Conservation (phyloP, 306 rosid genomes). For the Betula pendula region DNA sequence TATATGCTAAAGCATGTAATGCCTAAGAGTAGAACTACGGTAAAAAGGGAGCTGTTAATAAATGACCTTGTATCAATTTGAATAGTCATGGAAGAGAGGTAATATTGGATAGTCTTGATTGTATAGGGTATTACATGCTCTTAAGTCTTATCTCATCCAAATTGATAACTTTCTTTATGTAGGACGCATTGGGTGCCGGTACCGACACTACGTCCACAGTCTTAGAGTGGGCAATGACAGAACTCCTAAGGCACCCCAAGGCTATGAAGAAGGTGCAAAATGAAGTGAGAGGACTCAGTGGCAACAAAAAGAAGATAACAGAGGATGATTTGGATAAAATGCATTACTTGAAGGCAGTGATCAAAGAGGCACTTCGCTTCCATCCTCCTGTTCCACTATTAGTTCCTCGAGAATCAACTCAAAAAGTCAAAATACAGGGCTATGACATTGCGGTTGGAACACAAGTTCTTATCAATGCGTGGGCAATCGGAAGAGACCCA, state of each 20-base stretch:
- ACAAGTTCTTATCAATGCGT: conserved; percentile 34
- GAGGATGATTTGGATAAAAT: conserved; percentile 41
- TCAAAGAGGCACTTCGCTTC: conserved; percentile 44
- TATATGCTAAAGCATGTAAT: no score
- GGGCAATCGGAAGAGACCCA: conserved; percentile 47
- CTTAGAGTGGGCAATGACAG: conserved; percentile 59
- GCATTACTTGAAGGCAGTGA: conserved; percentile 47
- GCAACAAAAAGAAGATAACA: conserved; percentile 20
- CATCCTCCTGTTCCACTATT: conserved; percentile 49
- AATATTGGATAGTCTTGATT: no score
- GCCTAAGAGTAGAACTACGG: no score
- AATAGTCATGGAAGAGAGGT: no score
- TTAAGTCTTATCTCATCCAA: neutral
- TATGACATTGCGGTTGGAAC: conserved; percentile 15
- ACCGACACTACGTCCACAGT: conserved; percentile 44
- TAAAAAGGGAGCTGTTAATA: no score
- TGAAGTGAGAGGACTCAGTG: conserved; percentile 28
- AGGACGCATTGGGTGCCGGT: conserved; percentile 24
- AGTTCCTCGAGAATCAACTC: conserved; percentile 37
- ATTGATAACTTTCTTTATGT: neutral
- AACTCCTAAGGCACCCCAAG: conserved; percentile 42
- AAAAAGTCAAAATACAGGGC: conserved; percentile 1
- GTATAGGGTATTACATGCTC: no score
- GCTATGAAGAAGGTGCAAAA: conserved; percentile 36
- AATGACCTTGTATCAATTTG: no score